Percentiles rank a stretch among this genome's conserved stretches.
Conservation (phyloP, 352 stramenopile species). For the Globisporangium cystogenes region DNA sequence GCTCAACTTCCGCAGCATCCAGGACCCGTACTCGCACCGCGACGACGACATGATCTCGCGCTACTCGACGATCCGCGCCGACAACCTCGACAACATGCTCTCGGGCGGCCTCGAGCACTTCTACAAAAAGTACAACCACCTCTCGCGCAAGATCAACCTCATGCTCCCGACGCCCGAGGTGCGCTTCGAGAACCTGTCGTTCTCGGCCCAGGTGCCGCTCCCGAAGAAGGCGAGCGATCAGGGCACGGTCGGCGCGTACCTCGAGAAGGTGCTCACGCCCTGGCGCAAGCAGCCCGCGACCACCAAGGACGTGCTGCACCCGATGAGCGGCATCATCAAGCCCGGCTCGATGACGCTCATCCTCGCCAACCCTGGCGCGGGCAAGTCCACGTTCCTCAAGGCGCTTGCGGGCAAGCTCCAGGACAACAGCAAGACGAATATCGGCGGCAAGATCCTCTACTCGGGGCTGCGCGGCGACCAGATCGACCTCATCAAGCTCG, state of each 20-base stretch:
- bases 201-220: slow-evolving; percentile 47
- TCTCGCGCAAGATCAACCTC: slow-evolving; percentile 65
- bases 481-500: slow-evolving; percentile 63
- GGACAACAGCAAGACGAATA: slow-evolving; percentile 29
- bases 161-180: slow-evolving; percentile 56
- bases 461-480: slow-evolving; percentile 42
- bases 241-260: slow-evolving; percentile 47
- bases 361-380: slow-evolving; percentile 60
- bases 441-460: slow-evolving; percentile 66
- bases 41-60: slow-evolving; percentile 38
- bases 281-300: slow-evolving; percentile 32
- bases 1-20: slow-evolving; percentile 67
- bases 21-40: slow-evolving; percentile 61
- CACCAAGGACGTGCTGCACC: slow-evolving; percentile 49
- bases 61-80: slow-evolving; percentile 56
- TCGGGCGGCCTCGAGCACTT: slow-evolving; percentile 65
- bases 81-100: slow-evolving; percentile 67
- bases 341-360: slow-evolving; percentile 49
- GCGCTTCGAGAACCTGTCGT: slow-evolving; percentile 73
- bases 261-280: slow-evolving; percentile 12
- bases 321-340: slow-evolving; percentile 70
- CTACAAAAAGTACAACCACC: slow-evolving; percentile 80
- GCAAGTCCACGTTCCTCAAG: slow-evolving; percentile 80
- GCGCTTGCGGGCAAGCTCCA: slow-evolving; percentile 56
- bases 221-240: slow-evolving; percentile 28